phyloP scores from a whole-genome alignment of 148 eudicot genomes.

The Limonium bicolor region DNA sequence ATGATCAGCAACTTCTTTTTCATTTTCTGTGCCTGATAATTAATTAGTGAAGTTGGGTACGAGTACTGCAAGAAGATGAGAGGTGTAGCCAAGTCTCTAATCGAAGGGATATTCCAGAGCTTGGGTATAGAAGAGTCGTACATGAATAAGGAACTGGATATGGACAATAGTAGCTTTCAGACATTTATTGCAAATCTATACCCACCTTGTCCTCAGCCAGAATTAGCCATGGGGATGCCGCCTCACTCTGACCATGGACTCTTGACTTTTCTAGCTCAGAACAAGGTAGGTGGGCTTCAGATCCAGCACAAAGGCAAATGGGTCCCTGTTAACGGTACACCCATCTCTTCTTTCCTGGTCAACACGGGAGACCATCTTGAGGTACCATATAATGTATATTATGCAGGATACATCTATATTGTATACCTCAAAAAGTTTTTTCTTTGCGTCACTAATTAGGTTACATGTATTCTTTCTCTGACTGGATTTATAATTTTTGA shows the following conservation, averaged over 20 bases:
- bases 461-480: too few relatives aligned
- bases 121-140: conserved; percentile 15
- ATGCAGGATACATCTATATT: too few relatives aligned
- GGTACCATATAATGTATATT: too few relatives aligned
- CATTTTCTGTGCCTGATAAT: not conserved
- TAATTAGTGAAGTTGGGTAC: conserved; percentile 11
- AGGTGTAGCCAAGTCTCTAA: conserved; percentile 11
- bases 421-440: too few relatives aligned
- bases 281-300: conserved; percentile 23
- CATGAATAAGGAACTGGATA: conserved; percentile 10
- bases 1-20: not conserved
- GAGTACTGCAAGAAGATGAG: conserved; percentile 13
- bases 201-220: conserved; percentile 26
- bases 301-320: conserved; percentile 18
- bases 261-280: conserved; percentile 20
- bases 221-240: conserved; percentile 24
- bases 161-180: conserved; percentile 15
- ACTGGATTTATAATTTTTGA: not conserved
- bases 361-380: conserved; percentile 31
- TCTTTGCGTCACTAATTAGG: too few relatives aligned
- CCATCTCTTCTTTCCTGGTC: conserved; percentile 28
- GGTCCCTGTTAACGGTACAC: conserved; percentile 20
- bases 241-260: conserved; percentile 28
- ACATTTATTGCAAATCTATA: conserved; percentile 16
- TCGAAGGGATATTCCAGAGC: conserved; percentile 22